Conservation (phyloP, 1,284 basidiomycete species). For the Cutaneotrichosporon sp. region DNA sequence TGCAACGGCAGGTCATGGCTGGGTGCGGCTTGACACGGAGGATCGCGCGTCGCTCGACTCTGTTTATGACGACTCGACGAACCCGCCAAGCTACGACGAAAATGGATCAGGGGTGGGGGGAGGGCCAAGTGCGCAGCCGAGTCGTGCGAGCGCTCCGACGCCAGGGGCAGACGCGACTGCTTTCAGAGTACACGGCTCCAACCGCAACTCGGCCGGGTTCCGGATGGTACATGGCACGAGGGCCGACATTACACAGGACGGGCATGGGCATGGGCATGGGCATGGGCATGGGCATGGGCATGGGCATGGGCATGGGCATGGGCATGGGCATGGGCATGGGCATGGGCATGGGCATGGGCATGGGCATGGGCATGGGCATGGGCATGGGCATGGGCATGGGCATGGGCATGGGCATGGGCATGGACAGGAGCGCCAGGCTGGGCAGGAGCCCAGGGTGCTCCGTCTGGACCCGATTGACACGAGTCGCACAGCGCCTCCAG, state of each 20-base stretch:
- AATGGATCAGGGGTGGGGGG: background rate
- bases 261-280: background rate
- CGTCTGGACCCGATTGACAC: background rate
- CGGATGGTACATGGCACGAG: background rate
- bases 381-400: background rate
- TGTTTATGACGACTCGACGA: background rate
- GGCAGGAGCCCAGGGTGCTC: background rate
- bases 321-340: background rate
- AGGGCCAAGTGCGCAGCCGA: background rate
- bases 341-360: background rate
- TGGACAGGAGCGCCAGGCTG: background rate
- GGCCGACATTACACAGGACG: background rate
- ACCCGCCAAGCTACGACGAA: background rate
- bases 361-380: background rate
- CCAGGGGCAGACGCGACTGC: slow-evolving; percentile 8
- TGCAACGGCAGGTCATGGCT: background rate
- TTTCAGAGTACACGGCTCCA: background rate
- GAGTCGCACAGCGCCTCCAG: background rate
- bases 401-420: background rate
- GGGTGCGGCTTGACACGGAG: slow-evolving; percentile 1
- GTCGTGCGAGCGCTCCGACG: background rate
- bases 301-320: background rate
- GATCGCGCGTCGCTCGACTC: background rate
- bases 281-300: background rate
- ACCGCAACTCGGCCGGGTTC: slow-evolving; percentile 1